Conservation (phyloP, 306 rosid species). For the Vigna reflexopilosa region DNA sequence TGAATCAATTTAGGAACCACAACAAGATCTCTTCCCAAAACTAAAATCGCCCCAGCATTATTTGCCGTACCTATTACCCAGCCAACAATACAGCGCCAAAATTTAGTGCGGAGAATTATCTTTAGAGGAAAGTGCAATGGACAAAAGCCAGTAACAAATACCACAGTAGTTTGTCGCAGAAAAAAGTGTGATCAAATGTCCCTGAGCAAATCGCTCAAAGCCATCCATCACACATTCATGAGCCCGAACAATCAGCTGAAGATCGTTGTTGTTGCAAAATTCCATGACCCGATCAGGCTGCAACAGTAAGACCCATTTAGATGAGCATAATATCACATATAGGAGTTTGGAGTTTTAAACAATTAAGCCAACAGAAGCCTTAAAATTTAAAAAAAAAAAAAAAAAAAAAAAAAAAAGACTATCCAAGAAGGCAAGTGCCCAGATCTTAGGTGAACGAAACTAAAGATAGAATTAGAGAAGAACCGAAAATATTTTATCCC, state of each 20-base stretch:
- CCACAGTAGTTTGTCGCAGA: slow-evolving; percentile 99
- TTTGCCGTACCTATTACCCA: slow-evolving; percentile 85
- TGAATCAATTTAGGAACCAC: slow-evolving; percentile 98
- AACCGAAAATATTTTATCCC: no score
- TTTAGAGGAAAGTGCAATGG: slow-evolving; percentile 22
- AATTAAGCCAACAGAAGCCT: slow-evolving; percentile 1
- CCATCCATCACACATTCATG: slow-evolving; percentile 99
- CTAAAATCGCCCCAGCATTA: slow-evolving; percentile 98
- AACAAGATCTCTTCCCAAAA: slow-evolving; percentile 97
- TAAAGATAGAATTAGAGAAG: no score
- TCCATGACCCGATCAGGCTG: slow-evolving; percentile 99
- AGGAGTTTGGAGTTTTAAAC: slow-evolving; percentile 27
- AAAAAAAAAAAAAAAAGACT: neutral
- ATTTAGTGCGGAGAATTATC: slow-evolving; percentile 33
- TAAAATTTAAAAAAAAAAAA: neutral
- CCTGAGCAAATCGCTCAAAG: slow-evolving; percentile 99
- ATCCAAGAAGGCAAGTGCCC: slow-evolving; percentile 7
- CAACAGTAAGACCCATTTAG: slow-evolving; percentile 43
- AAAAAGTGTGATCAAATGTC: slow-evolving; percentile 96
- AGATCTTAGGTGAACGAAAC: no score
- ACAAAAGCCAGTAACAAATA: slow-evolving; percentile 49
- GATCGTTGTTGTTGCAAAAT: slow-evolving; percentile 98
- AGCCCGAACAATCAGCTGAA: slow-evolving; percentile 97
- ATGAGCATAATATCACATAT: slow-evolving; percentile 40
- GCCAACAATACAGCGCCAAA: slow-evolving; percentile 17